phyloP scores from a whole-genome alignment of 495 filamentous ascomycete genomes.

The Penicillium malachiteum region DNA sequence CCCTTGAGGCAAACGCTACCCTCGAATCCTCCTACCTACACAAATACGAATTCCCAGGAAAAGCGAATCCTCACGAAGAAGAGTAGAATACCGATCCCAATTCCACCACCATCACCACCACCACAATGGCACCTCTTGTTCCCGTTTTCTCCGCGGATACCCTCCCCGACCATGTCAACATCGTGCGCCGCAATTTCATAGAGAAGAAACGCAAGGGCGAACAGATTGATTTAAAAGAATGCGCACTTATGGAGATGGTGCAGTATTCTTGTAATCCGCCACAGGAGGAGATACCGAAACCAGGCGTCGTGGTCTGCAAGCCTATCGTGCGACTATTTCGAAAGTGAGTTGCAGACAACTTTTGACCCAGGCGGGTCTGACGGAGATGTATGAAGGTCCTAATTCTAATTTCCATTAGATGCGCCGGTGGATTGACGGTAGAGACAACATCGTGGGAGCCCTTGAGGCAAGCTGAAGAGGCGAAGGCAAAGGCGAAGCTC shows the following conservation, averaged over 20 bases:
- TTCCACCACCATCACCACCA: not conserved
- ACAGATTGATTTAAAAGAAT: slow-evolving; percentile 59
- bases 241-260: slow-evolving; percentile 72
- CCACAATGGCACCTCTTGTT: slow-evolving; percentile 42
- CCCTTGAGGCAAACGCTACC: no score
- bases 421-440: slow-evolving; percentile 70
- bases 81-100: not conserved
- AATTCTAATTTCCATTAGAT: slow-evolving; percentile 51
- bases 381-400: not conserved
- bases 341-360: slow-evolving; percentile 52
- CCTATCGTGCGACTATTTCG: slow-evolving; percentile 78
- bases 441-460: slow-evolving; percentile 82
- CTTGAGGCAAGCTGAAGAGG: slow-evolving; percentile 30
- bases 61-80: not conserved
- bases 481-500: slow-evolving; percentile 10
- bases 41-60: no score
- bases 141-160: slow-evolving; percentile 39
- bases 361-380: not conserved
- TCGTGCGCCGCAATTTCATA: slow-evolving; percentile 40
- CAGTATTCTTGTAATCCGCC: slow-evolving; percentile 75
- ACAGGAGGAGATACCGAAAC: slow-evolving; percentile 52
- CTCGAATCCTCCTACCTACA: no score
- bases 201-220: slow-evolving; percentile 45
- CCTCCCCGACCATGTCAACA: slow-evolving; percentile 44
- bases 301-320: slow-evolving; percentile 65